Evolutionary conservation across 192 early-diverging fungal species (phyloP).

Genomic region (Backusella sp.): DNA sequence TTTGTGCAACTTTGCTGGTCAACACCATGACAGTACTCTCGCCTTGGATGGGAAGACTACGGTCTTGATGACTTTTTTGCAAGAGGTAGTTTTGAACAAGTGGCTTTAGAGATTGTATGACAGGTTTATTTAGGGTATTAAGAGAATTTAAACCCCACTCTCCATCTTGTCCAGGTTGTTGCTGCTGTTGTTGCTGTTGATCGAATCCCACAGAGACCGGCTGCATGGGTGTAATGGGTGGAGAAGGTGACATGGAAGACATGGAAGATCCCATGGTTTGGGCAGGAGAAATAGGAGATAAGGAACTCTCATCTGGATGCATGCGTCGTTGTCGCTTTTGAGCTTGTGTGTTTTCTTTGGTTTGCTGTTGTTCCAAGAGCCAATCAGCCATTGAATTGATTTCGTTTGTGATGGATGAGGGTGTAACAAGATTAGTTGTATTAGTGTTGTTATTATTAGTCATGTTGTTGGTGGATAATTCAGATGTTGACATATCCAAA

Average conservation of each 20-base stretch:
- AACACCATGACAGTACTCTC: slow-evolving; percentile 74
- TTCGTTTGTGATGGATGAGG: slow-evolving; percentile 7
- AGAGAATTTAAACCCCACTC: slow-evolving; percentile 12
- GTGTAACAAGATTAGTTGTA: not conserved
- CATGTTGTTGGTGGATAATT: not conserved
- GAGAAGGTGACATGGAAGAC: slow-evolving; percentile 28
- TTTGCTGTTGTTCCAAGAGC: slow-evolving; percentile 10
- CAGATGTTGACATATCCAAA: not conserved
- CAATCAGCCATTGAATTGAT: slow-evolving; percentile 15
- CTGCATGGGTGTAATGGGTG: slow-evolving; percentile 26
- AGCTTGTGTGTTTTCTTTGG: not conserved
- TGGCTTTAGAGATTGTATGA: slow-evolving; percentile 16
- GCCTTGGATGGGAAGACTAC: slow-evolving; percentile 37
- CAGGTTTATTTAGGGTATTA: slow-evolving; percentile 16
- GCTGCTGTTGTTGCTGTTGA: slow-evolving; percentile 4
- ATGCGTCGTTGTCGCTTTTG: slow-evolving; percentile 13
- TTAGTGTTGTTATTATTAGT: not conserved
- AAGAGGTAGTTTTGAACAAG: slow-evolving; percentile 50
- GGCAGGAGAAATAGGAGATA: slow-evolving; percentile 10
- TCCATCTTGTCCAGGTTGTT: not conserved
- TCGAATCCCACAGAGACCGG: slow-evolving; percentile 17
- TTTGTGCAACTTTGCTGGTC: slow-evolving; percentile 88
- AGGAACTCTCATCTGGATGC: not conserved
- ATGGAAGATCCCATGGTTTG: slow-evolving; percentile 8
- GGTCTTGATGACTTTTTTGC: slow-evolving; percentile 26